phyloP scores from a whole-genome alignment of 345 rosid species.

The Citrus reticulata region DNA sequence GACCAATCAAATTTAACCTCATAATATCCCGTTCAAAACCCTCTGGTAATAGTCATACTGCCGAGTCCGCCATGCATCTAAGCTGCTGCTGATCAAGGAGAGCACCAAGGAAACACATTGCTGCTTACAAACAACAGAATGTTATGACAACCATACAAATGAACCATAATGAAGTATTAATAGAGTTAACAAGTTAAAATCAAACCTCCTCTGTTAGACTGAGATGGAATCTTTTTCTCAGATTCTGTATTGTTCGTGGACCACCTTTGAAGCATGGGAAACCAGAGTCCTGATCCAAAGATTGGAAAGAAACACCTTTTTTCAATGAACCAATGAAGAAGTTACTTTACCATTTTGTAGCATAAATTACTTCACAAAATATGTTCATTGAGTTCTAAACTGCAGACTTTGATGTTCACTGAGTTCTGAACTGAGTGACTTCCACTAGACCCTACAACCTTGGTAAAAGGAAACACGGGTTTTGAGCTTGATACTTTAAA shows the following conservation, averaged over 20 bases:
- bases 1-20: constrained; percentile 31
- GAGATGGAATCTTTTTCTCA: constrained; percentile 90
- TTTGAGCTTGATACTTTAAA: background rate
- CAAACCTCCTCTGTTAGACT: constrained; percentile 97
- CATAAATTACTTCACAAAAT: background rate
- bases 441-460: background rate
- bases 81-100: constrained; percentile 93
- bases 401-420: no score
- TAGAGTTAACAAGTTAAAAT: background rate
- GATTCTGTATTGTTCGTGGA: constrained; percentile 85
- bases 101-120: constrained; percentile 99
- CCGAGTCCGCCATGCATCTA: constrained; percentile 99
- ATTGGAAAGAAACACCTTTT: background rate
- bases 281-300: constrained; percentile 76
- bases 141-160: constrained; percentile 10
- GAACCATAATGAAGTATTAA: background rate
- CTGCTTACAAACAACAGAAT: constrained; percentile 45
- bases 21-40: constrained; percentile 94
- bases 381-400: background rate
- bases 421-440: background rate
- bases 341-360: background rate
- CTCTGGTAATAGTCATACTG: constrained; percentile 98
- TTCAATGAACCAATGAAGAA: background rate
- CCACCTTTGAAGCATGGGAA: constrained; percentile 99
- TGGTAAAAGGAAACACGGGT: background rate